Conservation (phyloP, 2,329 filamentous ascomycete species). For the Fusarium proliferatum region DNA sequence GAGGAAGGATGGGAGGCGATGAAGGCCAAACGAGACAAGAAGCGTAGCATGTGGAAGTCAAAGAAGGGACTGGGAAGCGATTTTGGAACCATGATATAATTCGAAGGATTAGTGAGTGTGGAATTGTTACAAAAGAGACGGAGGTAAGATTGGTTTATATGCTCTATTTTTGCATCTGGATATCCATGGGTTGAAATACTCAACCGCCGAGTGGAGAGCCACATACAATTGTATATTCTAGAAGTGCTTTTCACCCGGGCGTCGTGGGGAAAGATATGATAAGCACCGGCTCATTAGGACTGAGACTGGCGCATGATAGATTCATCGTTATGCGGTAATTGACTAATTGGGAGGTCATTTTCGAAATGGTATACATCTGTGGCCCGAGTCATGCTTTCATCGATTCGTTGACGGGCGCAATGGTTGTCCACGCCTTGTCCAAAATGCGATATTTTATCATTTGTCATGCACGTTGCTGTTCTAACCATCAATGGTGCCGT, state of each 20-base stretch:
- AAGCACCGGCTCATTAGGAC: slow-evolving; percentile 39
- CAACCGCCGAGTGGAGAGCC: slow-evolving; percentile 26
- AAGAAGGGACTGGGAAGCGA: slow-evolving; percentile 67
- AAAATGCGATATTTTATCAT: slow-evolving; percentile 7
- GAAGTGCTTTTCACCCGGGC: slow-evolving; percentile 45
- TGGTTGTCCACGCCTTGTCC: neutral
- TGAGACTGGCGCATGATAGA: slow-evolving; percentile 47
- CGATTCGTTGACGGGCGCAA: neutral
- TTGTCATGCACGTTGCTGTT: slow-evolving; percentile 8
- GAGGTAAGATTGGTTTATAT: slow-evolving; percentile 45
- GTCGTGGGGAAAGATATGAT: slow-evolving; percentile 45
- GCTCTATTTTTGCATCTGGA: slow-evolving; percentile 44
- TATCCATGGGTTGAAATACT: slow-evolving; percentile 40
- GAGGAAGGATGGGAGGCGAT: slow-evolving; percentile 77
- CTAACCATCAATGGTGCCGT: slow-evolving; percentile 69
- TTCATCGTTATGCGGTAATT: slow-evolving; percentile 47
- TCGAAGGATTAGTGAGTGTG: slow-evolving; percentile 18
- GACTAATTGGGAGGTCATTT: slow-evolving; percentile 43
- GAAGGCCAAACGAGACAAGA: slow-evolving; percentile 76
- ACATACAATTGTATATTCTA: slow-evolving; percentile 47
- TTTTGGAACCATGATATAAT: slow-evolving; percentile 60
- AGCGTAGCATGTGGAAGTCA: slow-evolving; percentile 71
- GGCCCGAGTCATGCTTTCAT: slow-evolving; percentile 12
- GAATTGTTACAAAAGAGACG: slow-evolving; percentile 36
- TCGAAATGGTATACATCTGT: slow-evolving; percentile 1